Percentiles rank a stretch among this genome's conserved stretches.
phyloP scores from a whole-genome alignment of 805 yeast species.

The Danielia reshetovae region DNA sequence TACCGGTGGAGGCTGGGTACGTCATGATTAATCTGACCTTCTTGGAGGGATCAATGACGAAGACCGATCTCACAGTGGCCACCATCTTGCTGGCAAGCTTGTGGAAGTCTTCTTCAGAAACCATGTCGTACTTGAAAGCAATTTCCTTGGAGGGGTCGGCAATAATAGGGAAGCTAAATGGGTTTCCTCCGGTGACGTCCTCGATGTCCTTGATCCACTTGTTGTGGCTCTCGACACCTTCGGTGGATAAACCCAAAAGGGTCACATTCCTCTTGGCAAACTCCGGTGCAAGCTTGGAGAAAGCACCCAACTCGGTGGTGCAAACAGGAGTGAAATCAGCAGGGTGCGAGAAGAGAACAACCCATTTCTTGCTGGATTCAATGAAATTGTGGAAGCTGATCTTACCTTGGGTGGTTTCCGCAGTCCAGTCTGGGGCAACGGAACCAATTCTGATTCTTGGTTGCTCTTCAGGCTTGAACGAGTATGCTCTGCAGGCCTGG shows the following conservation, averaged over 20 bases:
- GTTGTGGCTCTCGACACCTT: conserved; percentile 56
- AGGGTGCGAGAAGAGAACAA: conserved; percentile 68
- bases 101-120: conserved; percentile 64
- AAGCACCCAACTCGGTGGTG: conserved; percentile 75
- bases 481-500: conserved; percentile 11
- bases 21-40: conserved; percentile 59
- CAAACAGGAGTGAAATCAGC: conserved; percentile 79
- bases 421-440: conserved; percentile 63
- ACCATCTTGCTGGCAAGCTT: conserved; percentile 63
- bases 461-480: conserved; percentile 36
- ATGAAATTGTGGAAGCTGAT: conserved; percentile 61
- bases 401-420: conserved; percentile 60
- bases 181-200: conserved; percentile 51
- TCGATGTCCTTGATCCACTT: conserved; percentile 72
- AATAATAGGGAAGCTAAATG: conserved; percentile 60
- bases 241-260: conserved; percentile 66
- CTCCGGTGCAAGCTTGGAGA: conserved; percentile 67
- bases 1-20: conserved; percentile 71
- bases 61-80: conserved; percentile 67
- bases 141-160: conserved; percentile 63
- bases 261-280: conserved; percentile 62
- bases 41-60: conserved; percentile 65
- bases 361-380: conserved; percentile 52
- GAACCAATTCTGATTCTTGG: conserved; percentile 54
- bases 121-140: conserved; percentile 63